phyloP scores from a whole-genome alignment of 257 asterid genomes.

The Misopates orontium region DNA sequence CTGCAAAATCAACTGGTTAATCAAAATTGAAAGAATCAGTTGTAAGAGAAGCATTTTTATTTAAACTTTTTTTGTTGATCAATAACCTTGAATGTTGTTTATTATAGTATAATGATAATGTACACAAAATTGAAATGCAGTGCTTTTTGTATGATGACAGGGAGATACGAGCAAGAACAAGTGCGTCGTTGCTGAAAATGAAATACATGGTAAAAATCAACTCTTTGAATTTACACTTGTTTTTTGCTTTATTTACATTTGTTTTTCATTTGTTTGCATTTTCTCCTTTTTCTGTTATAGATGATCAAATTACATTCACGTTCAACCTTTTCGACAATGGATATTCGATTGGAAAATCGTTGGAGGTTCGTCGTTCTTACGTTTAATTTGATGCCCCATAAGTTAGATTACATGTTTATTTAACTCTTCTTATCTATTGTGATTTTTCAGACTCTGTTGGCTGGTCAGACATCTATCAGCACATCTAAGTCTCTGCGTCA shows the following conservation, averaged over 20 bases:
- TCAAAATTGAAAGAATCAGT: too few species aligned
- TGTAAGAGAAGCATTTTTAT: too few species aligned
- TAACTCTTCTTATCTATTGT: slow-evolving; percentile 16
- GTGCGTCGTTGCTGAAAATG: slow-evolving; percentile 26
- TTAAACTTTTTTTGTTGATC: too few species aligned
- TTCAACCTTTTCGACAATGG: slow-evolving; percentile 81
- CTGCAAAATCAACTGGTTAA: too few species aligned
- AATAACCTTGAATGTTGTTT: too few species aligned
- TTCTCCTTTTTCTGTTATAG: slow-evolving; percentile 35
- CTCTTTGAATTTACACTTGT: too few species aligned
- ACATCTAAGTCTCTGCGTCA: slow-evolving; percentile 75
- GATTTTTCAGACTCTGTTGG: slow-evolving; percentile 56
- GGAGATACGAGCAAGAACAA: slow-evolving; percentile 41
- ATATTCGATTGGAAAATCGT: slow-evolving; percentile 67
- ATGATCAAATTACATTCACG: slow-evolving; percentile 71
- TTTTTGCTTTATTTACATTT: too few species aligned
- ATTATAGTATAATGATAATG: too few species aligned
- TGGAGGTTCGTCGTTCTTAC: slow-evolving; percentile 55
- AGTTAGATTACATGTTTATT: slow-evolving; percentile 3
- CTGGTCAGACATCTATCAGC: slow-evolving; percentile 43
- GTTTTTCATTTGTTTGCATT: background rate
- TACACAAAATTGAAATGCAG: too few species aligned
- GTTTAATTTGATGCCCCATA: background rate
- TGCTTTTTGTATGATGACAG: too few species aligned
- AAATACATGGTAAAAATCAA: slow-evolving; percentile 40